phyloP scores from a whole-genome alignment of 257 asterid species.

The Ophiorrhiza pumila region DNA sequence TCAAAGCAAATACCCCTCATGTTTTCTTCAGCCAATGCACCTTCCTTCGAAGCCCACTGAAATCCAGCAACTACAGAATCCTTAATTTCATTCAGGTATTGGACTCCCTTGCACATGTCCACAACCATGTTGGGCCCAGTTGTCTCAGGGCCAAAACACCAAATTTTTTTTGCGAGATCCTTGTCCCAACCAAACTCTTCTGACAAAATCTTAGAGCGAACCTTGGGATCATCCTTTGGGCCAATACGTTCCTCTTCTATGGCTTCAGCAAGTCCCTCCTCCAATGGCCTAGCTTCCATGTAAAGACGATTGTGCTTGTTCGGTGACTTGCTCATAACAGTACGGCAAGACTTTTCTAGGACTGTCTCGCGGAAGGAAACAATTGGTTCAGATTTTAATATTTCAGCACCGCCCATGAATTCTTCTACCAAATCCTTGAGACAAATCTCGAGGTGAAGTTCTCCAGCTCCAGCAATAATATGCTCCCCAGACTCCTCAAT shows the following conservation, averaged over 20 bases:
- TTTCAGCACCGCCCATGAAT: slow-evolving; percentile 42
- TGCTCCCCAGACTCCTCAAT: slow-evolving; percentile 45
- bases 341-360: slow-evolving; percentile 31
- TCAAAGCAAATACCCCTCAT: slow-evolving; percentile 51
- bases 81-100: slow-evolving; percentile 45
- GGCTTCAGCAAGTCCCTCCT: slow-evolving; percentile 43
- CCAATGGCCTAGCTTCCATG: slow-evolving; percentile 45
- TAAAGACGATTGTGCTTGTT: slow-evolving; percentile 42
- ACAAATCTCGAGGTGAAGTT: slow-evolving; percentile 40
- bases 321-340: slow-evolving; percentile 42
- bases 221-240: slow-evolving; percentile 41
- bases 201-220: slow-evolving; percentile 35
- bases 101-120: slow-evolving; percentile 50
- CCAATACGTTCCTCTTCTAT: slow-evolving; percentile 46
- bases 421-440: slow-evolving; percentile 38
- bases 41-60: slow-evolving; percentile 52
- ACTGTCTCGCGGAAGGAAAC: slow-evolving; percentile 40
- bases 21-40: slow-evolving; percentile 43
- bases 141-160: slow-evolving; percentile 52
- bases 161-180: slow-evolving; percentile 49
- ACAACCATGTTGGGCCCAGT: slow-evolving; percentile 50
- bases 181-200: slow-evolving; percentile 52
- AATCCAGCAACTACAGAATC: slow-evolving; percentile 51
- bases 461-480: slow-evolving; percentile 45
- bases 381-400: slow-evolving; percentile 30